Evolutionary conservation across 2,329 filamentous ascomycete species (phyloP), one percentile per base, ranked within the genome.

Genomic region (Atkinsonella texensis): DNA sequence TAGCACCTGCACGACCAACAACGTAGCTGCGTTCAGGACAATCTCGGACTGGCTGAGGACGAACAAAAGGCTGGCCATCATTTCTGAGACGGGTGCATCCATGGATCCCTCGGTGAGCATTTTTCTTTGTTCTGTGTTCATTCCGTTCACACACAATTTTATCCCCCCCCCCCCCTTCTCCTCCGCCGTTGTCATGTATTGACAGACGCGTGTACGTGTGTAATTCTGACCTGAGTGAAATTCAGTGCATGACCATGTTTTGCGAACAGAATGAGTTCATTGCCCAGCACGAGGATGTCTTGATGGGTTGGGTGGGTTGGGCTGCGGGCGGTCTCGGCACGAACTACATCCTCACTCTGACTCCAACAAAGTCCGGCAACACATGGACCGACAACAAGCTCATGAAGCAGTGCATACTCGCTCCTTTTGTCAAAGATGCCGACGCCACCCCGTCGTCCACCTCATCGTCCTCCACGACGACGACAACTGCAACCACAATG

Each of bases 81-180:
- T 79, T 17, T 76, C 70, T 15, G 77, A 81, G 63, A 75, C 74
- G 2, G 77, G 77, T 6, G 75, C 72, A 0, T 73, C 70, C 2
- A 65, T 64, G 56, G 67, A 69, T 49, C 53, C 61, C 3, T 65
- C 70, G 42, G 70, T 72, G 60, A 57, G 68, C 50, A 4, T 13
- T 13, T n/a, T 46, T 12, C 4, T 42, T 31, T 33, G 11, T 31
- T 10, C 18, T 38, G 2, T 35, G 12, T 23, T 13, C 15, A 15
- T 23, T 17, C 7, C 17, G 4, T 23, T 23, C 20, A 23, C 20
- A 23, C 20, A 4, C 20, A 23, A 23, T 23, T 23, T n/a, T n/a
- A n/a, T n/a, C n/a, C n/a, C n/a, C n/a, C n/a, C n/a, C n/a, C n/a
- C n/a, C 20, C 20, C 20, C 20, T 4, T 5, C 10, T 9, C 20